A percentile compares a stretch with the other conserved stretches of the same genome.
Evolutionary conservation across 2,329 filamentous ascomycete genomes (phyloP).

Genomic region (Aspergillus sp.): DNA sequence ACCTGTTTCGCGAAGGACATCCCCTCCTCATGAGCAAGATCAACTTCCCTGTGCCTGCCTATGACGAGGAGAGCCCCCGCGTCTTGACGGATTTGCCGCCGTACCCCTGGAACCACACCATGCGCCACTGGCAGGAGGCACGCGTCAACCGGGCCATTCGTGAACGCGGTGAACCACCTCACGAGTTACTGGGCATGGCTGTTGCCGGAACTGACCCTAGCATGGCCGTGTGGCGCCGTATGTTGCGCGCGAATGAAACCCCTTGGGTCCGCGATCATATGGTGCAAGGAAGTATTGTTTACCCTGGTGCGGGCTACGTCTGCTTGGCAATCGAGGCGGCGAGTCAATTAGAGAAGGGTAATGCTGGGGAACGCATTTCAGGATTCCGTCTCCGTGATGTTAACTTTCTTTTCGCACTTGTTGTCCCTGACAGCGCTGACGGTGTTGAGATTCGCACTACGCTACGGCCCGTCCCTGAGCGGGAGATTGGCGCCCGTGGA

Average conservation of each 20-base stretch:
- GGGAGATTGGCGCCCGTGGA: too few species aligned
- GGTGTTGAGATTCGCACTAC: too few species aligned
- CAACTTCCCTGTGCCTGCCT: too few species aligned
- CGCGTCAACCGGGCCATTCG: conserved; percentile 4
- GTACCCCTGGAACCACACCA: conserved; percentile 15
- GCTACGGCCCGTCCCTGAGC: too few species aligned
- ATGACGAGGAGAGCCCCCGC: background rate
- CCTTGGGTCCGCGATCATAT: conserved; percentile 47
- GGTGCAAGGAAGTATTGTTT: conserved; percentile 11
- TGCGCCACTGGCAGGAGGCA: conserved; percentile 5
- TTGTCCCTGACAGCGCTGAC: too few species aligned
- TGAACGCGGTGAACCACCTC: background rate
- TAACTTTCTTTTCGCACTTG: too few species aligned
- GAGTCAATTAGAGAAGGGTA: background rate
- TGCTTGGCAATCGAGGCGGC: conserved; percentile 16
- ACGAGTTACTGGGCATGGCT: background rate
- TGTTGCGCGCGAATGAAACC: conserved; percentile 32
- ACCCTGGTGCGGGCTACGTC: conserved; percentile 17
- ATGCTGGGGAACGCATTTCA: too few species aligned
- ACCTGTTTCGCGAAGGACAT: too few species aligned
- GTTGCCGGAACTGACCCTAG: conserved; percentile 7
- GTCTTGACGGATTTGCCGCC: conserved; percentile 10
- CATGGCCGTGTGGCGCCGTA: conserved; percentile 42
- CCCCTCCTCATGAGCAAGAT: too few species aligned
- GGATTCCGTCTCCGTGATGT: too few species aligned